phyloP scores from a whole-genome alignment of 805 yeast species.

The Wickerhamomyces hampshirensis region DNA sequence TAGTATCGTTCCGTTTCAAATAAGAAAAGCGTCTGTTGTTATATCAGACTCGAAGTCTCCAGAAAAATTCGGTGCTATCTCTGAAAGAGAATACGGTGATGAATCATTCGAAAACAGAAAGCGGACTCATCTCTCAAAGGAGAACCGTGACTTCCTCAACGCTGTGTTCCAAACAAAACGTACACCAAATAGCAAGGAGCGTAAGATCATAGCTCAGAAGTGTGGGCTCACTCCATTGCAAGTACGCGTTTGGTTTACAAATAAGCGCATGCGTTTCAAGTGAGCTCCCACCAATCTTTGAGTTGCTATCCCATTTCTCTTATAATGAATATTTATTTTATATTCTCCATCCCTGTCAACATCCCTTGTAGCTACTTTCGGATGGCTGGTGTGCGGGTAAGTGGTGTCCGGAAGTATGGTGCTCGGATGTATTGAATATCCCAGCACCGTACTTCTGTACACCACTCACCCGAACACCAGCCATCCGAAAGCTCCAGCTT shows the following conservation, averaged over 20 bases:
- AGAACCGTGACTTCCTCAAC: slow-evolving; percentile 15
- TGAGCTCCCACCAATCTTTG: not conserved
- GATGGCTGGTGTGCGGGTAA: too few species aligned
- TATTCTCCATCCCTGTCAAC: too few species aligned
- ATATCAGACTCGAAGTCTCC: not conserved
- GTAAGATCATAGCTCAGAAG: slow-evolving; percentile 26
- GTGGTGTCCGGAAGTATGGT: too few species aligned
- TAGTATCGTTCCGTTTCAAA: not conserved
- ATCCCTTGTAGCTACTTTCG: too few species aligned
- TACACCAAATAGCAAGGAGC: slow-evolving; percentile 26
- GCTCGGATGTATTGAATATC: too few species aligned
- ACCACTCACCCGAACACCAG: too few species aligned
- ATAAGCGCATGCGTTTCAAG: slow-evolving; percentile 27
- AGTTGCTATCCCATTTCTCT: too few species aligned
- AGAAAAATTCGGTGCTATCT: not conserved
- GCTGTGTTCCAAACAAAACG: slow-evolving; percentile 19
- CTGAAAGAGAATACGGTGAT: too few species aligned
- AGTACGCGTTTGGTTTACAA: slow-evolving; percentile 33
- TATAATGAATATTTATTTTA: too few species aligned
- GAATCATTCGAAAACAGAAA: slow-evolving; percentile 1
- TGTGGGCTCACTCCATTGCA: slow-evolving; percentile 26
- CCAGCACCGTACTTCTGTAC: too few species aligned
- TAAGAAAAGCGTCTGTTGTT: not conserved
- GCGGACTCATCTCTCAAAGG: slow-evolving; percentile 10
- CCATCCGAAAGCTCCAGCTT: too few species aligned